phyloP scores from a whole-genome alignment of 2,329 filamentous ascomycete genomes.

The Ceratocystis albifundus region DNA sequence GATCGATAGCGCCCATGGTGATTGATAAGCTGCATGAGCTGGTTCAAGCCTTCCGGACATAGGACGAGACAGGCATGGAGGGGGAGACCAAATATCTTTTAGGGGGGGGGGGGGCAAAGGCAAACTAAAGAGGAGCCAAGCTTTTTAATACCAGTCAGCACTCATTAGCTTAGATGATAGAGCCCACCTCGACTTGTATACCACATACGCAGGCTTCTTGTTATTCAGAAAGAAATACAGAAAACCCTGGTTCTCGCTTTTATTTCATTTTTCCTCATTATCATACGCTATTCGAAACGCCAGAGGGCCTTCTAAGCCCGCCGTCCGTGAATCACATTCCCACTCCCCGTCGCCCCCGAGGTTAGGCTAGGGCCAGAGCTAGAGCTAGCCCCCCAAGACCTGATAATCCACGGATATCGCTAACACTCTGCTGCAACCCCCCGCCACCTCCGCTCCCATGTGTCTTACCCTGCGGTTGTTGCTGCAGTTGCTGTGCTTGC shows the following conservation, averaged over 20 bases:
- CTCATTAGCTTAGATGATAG: no score
- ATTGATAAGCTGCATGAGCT: constrained; percentile 92
- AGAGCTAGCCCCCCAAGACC: neutral
- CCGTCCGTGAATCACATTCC: constrained; percentile 11
- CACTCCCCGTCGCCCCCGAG: neutral
- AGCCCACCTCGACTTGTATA: no score
- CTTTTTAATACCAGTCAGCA: no score
- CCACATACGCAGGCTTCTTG: neutral
- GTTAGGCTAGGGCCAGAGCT: neutral
- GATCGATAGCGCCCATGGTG: constrained; percentile 80
- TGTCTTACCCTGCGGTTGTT: neutral
- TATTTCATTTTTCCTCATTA: no score
- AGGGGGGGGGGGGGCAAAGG: no score
- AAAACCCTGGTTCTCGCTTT: no score
- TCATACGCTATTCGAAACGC: neutral
- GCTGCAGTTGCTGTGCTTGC: neutral
- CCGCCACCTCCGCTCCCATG: neutral
- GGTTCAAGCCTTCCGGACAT: constrained; percentile 81
- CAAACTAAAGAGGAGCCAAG: no score
- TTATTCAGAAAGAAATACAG: neutral
- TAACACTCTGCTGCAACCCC: neutral
- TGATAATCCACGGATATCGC: constrained; percentile 1
- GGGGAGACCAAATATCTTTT: no score
- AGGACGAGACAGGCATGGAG: constrained; percentile 22
- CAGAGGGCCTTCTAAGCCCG: constrained; percentile 12